phyloP scores from a whole-genome alignment of 2,329 filamentous ascomycete genomes.

The Fusarium newnesense region DNA sequence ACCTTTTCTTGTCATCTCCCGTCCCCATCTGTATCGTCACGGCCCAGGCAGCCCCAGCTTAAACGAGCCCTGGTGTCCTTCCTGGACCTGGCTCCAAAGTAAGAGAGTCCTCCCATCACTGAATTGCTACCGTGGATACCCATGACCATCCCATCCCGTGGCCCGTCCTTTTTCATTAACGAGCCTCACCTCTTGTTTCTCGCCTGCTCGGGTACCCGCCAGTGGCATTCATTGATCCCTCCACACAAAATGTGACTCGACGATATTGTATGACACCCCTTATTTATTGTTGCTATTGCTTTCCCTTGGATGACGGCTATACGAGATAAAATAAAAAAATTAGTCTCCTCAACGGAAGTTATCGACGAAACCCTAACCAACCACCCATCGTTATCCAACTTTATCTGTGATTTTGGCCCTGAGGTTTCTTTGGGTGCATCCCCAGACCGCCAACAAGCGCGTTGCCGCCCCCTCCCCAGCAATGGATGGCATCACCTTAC shows the following conservation, averaged over 20 bases:
- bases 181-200: conserved; percentile 29
- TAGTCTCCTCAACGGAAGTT: background rate
- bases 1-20: conserved; percentile 40
- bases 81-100: background rate
- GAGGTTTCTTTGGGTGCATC: conserved; percentile 18
- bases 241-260: conserved; percentile 20
- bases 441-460: conserved; percentile 32
- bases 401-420: background rate
- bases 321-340: background rate
- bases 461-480: conserved; percentile 25
- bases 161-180: conserved; percentile 18
- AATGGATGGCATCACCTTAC: conserved; percentile 38
- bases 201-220: conserved; percentile 14
- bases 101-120: conserved; percentile 12
- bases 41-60: conserved; percentile 22
- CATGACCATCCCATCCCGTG: conserved; percentile 13
- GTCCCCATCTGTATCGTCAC: conserved; percentile 35
- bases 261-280: conserved; percentile 2
- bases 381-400: background rate
- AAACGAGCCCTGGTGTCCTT: conserved; percentile 13
- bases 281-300: background rate
- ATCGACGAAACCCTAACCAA: background rate
- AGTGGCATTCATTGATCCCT: conserved; percentile 23
- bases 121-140: conserved; percentile 18
- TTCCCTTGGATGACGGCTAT: background rate